Evolutionary conservation across 176 grass and related monocot species (phyloP), one percentile per base, ranked within the genome.

Genomic region (Puccinellia tenuiflora): DNA sequence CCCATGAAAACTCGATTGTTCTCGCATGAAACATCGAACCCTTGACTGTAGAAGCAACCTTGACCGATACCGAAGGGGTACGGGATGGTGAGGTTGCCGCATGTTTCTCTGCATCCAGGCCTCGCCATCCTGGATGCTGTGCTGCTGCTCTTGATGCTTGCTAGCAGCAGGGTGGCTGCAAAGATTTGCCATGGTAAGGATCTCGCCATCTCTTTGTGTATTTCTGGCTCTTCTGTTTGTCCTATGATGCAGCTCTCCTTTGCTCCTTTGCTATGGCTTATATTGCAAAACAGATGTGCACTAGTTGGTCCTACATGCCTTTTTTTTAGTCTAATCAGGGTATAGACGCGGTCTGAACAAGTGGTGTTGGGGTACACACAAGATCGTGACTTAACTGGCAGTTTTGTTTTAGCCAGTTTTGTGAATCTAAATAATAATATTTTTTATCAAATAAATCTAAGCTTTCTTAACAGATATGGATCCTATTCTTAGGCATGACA

Each of bases 31-130:
- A 84, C 56, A 3, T 84, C 81, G 0, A 84, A 88, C 9, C 81
- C 86, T 47, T 13, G 9, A 20, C 26, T 62, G 59, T 0, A 10
- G 37, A 75, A 88, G 67, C 86, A 88, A 25, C 54, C 86, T 7
- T 35, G 12, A 54, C 86, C 74, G 64, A 88, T 79, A 66, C 86
- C 80, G 6, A 88, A 88, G 74, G 86, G 86, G 24, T 83, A 88
- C 4, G 80, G 63, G 22, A 79, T 83, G 31, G 42, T 79, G 42
- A 83, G 80, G 43, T 79, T 12, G 43, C 75, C 75, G 1, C 86
- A 78, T 33, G 65, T 73, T 45, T 83, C 80, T 65, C 2, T 51
- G 75, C 86, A 88, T 3, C 74, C 74, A 25, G 64, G 86, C 24
- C 52, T 88, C 4, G 73, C 64, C 74, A 79, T 88, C 53, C 20